Percentiles rank a stretch among this genome's conserved stretches.
phyloP scores from a whole-genome alignment of 768 basidiomycete genomes.

The Clathrus columnatus region DNA sequence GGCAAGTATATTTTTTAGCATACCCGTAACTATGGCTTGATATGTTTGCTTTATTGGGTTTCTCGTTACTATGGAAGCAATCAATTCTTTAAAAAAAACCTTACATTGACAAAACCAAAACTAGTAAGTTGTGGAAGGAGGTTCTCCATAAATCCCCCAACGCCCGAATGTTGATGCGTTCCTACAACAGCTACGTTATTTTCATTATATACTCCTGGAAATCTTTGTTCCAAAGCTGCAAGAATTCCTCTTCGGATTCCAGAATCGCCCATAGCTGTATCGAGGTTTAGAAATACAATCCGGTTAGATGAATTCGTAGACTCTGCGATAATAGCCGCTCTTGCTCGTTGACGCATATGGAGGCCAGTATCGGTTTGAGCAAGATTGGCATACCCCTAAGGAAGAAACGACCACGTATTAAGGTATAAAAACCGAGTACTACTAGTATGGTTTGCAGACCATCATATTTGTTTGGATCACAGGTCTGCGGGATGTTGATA shows the following conservation, averaged over 20 bases:
- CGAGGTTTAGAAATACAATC: slow-evolving; percentile 70
- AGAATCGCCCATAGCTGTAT: slow-evolving; percentile 77
- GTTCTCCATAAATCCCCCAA: slow-evolving; percentile 72
- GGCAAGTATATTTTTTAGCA: too few relatives aligned
- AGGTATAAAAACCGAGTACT: too few relatives aligned
- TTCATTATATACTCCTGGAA: slow-evolving; percentile 56
- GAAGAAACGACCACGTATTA: neutral
- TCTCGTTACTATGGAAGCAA: too few relatives aligned
- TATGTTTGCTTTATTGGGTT: slow-evolving; percentile 41
- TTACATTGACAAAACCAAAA: slow-evolving; percentile 53
- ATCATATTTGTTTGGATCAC: slow-evolving; percentile 82
- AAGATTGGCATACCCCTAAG: slow-evolving; percentile 65
- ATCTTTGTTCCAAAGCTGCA: slow-evolving; percentile 42
- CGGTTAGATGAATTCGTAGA: slow-evolving; percentile 45
- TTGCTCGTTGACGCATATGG: slow-evolving; percentile 71
- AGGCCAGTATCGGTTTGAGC: slow-evolving; percentile 64
- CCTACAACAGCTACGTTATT: slow-evolving; percentile 69
- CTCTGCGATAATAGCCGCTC: slow-evolving; percentile 70
- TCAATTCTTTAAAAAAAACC: neutral
- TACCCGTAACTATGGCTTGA: slow-evolving; percentile 62
- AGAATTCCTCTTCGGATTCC: slow-evolving; percentile 67
- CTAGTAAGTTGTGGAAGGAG: slow-evolving; percentile 70
- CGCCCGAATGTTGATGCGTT: slow-evolving; percentile 67
- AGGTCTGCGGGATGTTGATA: slow-evolving; percentile 37
- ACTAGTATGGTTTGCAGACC: too few relatives aligned